Evolutionary conservation across 345 rosid species (phyloP).

Genomic region (Euphorbia pulcherrima): DNA sequence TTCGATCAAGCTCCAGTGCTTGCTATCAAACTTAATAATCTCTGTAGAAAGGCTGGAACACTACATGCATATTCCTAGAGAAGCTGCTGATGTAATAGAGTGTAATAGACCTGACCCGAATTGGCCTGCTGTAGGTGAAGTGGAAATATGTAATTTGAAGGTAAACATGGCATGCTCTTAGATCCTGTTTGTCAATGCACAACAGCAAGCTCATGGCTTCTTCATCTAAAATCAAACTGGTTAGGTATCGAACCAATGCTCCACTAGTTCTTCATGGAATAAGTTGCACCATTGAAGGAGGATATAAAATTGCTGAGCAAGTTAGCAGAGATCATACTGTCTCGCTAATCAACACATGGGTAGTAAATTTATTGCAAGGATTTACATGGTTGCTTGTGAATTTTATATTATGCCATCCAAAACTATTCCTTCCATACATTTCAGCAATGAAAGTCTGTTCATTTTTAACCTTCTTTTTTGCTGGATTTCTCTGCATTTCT

Average conservation of each 20-base stretch:
- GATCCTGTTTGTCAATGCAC: not conserved
- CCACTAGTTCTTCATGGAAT: constrained; percentile 24
- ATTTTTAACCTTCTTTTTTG: constrained; percentile 22
- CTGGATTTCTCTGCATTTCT: constrained; percentile 29
- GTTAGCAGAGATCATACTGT: constrained; percentile 13
- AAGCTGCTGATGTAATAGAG: not conserved
- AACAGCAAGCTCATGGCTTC: not conserved
- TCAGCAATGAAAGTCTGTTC: constrained; percentile 16
- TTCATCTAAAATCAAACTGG: constrained; percentile 2
- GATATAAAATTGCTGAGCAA: constrained; percentile 15
- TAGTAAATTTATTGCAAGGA: constrained; percentile 30
- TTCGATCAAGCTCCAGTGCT: constrained; percentile 15
- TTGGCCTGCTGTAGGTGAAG: constrained; percentile 12
- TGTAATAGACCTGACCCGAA: not conserved
- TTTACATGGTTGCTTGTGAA: constrained; percentile 35
- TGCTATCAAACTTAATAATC: constrained; percentile 9
- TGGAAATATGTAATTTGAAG: constrained; percentile 23
- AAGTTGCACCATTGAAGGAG: constrained; percentile 20
- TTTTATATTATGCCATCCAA: constrained; percentile 21
- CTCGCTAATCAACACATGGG: too few species aligned
- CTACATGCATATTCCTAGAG: not conserved
- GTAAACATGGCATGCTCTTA: not conserved
- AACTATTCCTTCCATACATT: constrained; percentile 12
- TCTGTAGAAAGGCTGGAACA: constrained; percentile 20
- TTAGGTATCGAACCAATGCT: constrained; percentile 17